Evolutionary conservation across 306 rosid species (phyloP), one percentile per base, ranked within the genome.

Genomic region (Prunus campanulata): DNA sequence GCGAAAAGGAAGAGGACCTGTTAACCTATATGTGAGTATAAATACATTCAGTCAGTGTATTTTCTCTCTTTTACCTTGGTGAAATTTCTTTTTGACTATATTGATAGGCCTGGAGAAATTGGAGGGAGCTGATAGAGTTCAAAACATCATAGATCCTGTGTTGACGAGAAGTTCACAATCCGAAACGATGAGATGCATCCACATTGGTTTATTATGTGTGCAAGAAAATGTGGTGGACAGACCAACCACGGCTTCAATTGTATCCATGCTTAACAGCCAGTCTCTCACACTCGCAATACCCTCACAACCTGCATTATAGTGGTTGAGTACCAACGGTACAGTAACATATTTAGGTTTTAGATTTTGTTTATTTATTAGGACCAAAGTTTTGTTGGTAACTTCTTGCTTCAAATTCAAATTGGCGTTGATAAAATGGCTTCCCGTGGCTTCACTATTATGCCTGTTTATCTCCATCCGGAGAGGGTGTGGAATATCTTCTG

Each of bases 21-120:
- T 13, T 77, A 3, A 46, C 59, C n/a, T n/a, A n/a, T 81, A 76
- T 66, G 81, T 76, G 63, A 63, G 84, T 29, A 27, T 8, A 4
- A 11, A 16, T 5, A 13, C 12, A 8, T 18, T 55, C 3, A 8
- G 27, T 25, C 27, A 25, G 0, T 25, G 27, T 25, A 25, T 25
- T 25, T 2, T 27, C 29, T 27, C 29, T 27, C 3, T 22, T 47
- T 13, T 0, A 8, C 30, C 14, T 22, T 5, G n/a, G n/a, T 25
- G 11, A 61, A 25, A 25, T 3, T 10, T 20, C 8, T 22, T 29
- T 56, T 50, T 9, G 3, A 11, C 0, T 19, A 4, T 29, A 16
- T 70, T 54, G 5, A 1, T 3, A 79, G 83, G 74, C 69, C 0
- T 85, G 89, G 75, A 71, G 22, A 55, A 71, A 71, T 55, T 71